Base-by-base conservation (phyloP, 768 basidiomycete genomes). In the Sistotremastrum suecicum region DNA sequence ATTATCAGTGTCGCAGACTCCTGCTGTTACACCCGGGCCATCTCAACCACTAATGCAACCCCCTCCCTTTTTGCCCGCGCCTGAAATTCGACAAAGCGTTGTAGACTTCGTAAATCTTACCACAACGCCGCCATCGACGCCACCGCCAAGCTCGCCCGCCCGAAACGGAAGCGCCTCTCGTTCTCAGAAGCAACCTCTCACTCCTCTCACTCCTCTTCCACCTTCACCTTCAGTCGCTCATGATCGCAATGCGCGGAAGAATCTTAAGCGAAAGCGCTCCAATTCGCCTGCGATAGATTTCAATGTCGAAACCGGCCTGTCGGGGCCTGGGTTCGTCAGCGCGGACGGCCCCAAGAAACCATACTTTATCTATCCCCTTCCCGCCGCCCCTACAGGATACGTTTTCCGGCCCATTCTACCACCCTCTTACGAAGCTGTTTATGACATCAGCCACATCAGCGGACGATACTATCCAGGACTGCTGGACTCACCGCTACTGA, bases 391-490 rank as follows among this genome's bases (percentile, higher is more conserved):
- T 0, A 58, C 59, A 20, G 82, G 83, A 0, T 87, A 71, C 60
- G 69, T 67, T 50, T 89, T 86, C 62, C 73, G 82, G 11, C 67
- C 74, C 0, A 78, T 90, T 46, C 66, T 86, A 9, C 55, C 66
- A 2, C 64, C 75, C 5, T 80, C 73, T 0, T 58, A 72, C 48
- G 83, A 88, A 59, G 71, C 71, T 10, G 71, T 82, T 12, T 51
- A 86, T n/a, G 76, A 76, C 3, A 66, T 88, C 37, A 73, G 76
- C 34, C 64, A 86, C 41, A 68, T 91, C 49, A 76, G 76, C 33
- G 88, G 88, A 33, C 70, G 88, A 46, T 90, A 90, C 58, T 90
- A 90, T 56, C 82, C 86, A 4, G 64, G 69, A 5, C 66, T 90
- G 34, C 67, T 87, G 28, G 56, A 65, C 20, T 83, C 86, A 54